Evolutionary conservation across 2,329 filamentous ascomycete genomes (phyloP).

Genomic region (Penicillium sp.): DNA sequence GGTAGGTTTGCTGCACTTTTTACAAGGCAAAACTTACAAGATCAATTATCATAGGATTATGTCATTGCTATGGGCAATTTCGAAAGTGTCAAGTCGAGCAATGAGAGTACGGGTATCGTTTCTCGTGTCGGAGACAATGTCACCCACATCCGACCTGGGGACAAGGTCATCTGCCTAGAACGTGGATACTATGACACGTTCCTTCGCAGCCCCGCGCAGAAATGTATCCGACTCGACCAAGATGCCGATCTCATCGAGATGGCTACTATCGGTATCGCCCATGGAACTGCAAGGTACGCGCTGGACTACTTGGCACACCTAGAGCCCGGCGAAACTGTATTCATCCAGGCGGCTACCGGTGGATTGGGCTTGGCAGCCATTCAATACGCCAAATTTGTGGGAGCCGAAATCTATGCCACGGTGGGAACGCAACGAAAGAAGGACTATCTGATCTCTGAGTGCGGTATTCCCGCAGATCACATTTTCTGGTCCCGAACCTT

Average conservation of each 20-base stretch:
- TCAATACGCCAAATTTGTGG: neutral
- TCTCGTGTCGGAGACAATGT: conserved; percentile 7
- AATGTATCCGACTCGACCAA: neutral
- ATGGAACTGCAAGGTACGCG: neutral
- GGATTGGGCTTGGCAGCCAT: neutral
- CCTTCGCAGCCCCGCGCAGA: neutral
- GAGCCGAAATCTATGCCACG: neutral
- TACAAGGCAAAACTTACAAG: conserved; percentile 17
- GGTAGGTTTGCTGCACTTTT: conserved; percentile 26
- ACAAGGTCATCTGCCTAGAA: conserved; percentile 8
- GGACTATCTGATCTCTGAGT: neutral
- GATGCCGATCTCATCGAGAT: conserved; percentile 6
- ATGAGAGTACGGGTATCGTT: conserved; percentile 16
- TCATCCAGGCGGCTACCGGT: neutral
- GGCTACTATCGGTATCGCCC: neutral
- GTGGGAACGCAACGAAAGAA: neutral
- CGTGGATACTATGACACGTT: neutral
- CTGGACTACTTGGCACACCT: neutral
- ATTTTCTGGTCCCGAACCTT: neutral
- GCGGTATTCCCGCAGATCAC: neutral
- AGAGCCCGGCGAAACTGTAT: neutral
- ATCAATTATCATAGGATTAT: conserved; percentile 26
- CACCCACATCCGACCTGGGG: neutral
- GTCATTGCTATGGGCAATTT: conserved; percentile 27
- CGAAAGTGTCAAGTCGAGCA: conserved; percentile 4